A percentile compares a stretch with the other conserved stretches of the same genome.
These are phyloP conservation scores for Penicillium italicum DNA, from an alignment of 2,329 filamentous ascomycete species.

Conservation along the genomic window DNA sequence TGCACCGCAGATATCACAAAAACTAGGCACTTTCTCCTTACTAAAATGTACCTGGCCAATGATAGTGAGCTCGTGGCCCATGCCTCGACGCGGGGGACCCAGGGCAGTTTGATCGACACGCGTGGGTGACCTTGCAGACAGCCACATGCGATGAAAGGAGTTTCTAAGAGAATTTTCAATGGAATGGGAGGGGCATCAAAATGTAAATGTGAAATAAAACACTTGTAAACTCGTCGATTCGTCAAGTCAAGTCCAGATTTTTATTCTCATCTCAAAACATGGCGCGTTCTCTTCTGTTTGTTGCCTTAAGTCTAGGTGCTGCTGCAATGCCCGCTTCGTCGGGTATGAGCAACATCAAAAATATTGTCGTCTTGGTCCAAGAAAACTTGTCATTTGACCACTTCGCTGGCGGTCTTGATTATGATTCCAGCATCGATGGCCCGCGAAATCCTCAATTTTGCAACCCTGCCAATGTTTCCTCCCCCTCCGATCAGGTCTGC, in stretches of 20 bases:
- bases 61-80: not conserved
- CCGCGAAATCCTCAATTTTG: slow-evolving; percentile 33
- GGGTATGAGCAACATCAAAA: slow-evolving; percentile 42
- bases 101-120: slow-evolving; percentile 1
- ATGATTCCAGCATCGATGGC: slow-evolving; percentile 38
- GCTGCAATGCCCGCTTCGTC: slow-evolving; percentile 6
- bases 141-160: slow-evolving; percentile 1
- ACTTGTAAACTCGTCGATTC: not conserved
- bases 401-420: slow-evolving; percentile 41
- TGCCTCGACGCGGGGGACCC: slow-evolving; percentile 3
- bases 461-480: slow-evolving; percentile 38
- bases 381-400: slow-evolving; percentile 44
- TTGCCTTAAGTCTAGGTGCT: slow-evolving; percentile 8
- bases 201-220: not conserved
- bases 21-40: too few relatives aligned
- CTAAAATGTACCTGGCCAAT: not conserved
- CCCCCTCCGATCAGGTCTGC: slow-evolving; percentile 32
- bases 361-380: slow-evolving; percentile 48
- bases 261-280: not conserved
- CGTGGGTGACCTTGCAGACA: not conserved
- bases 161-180: not conserved
- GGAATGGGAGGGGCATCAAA: not conserved
- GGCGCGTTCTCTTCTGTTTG: slow-evolving; percentile 3
- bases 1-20: too few relatives aligned
- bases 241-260: not conserved